A percentile compares a stretch with the other conserved stretches of the same genome.
These are phyloP conservation scores for Stachybotrys elegans DNA, from an alignment of 2,329 filamentous ascomycete genomes.

Conservation along the genomic window DNA sequence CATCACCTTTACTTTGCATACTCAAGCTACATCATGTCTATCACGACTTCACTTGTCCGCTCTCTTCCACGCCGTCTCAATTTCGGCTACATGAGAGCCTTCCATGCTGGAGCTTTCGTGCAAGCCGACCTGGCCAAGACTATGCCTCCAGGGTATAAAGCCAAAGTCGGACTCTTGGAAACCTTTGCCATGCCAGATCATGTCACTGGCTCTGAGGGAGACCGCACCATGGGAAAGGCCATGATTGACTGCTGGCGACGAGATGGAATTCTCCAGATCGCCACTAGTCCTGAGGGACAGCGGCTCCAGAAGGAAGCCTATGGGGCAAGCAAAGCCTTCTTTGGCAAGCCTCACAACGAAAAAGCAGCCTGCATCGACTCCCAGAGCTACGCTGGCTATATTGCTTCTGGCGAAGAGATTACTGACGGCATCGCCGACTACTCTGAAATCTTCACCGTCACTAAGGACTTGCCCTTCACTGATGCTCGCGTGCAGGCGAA, in stretches of 20 bases:
- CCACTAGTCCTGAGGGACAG: constrained; percentile 30
- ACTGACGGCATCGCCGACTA: constrained; percentile 45
- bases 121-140: too few species aligned
- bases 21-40: too few species aligned
- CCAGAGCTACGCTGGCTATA: constrained; percentile 42
- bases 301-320: constrained; percentile 30
- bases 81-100: too few species aligned
- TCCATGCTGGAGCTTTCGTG: too few species aligned
- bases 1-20: background rate
- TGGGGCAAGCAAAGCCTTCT: constrained; percentile 32
- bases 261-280: constrained; percentile 43
- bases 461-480: constrained; percentile 35
- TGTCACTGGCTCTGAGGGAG: constrained; percentile 26
- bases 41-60: too few species aligned
- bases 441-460: constrained; percentile 48
- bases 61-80: too few species aligned
- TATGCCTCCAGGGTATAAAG: constrained; percentile 22
- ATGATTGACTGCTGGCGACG: constrained; percentile 36
- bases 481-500: constrained; percentile 33
- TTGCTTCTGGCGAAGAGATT: constrained; percentile 44
- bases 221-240: constrained; percentile 31
- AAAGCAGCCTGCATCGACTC: constrained; percentile 39
- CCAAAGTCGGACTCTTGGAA: constrained; percentile 23
- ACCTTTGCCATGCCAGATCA: constrained; percentile 36
- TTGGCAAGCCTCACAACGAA: constrained; percentile 24